Evolutionary conservation across 257 asterid species (phyloP), one percentile per base, ranked within the genome.

Genomic region (Scutellaria minor): DNA sequence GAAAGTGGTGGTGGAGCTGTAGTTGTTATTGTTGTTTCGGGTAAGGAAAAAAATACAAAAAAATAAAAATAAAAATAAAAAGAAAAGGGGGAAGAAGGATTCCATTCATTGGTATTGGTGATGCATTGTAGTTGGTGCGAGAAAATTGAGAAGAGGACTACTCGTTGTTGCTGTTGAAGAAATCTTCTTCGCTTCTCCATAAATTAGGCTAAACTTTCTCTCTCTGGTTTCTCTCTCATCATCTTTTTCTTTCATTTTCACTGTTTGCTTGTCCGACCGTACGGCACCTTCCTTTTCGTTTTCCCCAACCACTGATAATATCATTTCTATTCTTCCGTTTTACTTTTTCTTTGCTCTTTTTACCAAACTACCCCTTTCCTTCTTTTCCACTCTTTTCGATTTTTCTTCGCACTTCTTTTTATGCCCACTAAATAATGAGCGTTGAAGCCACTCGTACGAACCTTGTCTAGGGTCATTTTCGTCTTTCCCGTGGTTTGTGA

Each of bases 31-130:
- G 89, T 79, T 79, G 84, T 74, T 81, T 82, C 41, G 64, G 86
- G 87, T 80, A 83, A 85, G 78, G 83, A 76, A 73, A 66, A 52
- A 62, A 45, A 65, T 46, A 44, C 10, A 52, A 22, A 35, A 68
- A 68, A 63, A 41, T n/a, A 68, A 40, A 68, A 57, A 60, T 35
- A 71, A 46, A 31, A 2, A 31, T 24, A 20, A 66, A 53, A 60
- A 76, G 24, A 60, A 53, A 42, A 61, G n/a, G 39, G 53, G 65
- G 77, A 64, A 63, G 79, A 66, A 73, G 73, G 92, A 86, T 71
- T 86, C 92, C 85, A 79, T 82, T 81, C 78, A 79, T 84, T 82
- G 85, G 84, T 75, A 78, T 70, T 83, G 83, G 83, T 74, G 78
- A 70, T 77, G 77, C 66, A 68, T 72, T 74, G 81, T 70, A 58